Conservation (phyloP, 2,329 filamentous ascomycete species). For the Intubia oerlemansii region DNA sequence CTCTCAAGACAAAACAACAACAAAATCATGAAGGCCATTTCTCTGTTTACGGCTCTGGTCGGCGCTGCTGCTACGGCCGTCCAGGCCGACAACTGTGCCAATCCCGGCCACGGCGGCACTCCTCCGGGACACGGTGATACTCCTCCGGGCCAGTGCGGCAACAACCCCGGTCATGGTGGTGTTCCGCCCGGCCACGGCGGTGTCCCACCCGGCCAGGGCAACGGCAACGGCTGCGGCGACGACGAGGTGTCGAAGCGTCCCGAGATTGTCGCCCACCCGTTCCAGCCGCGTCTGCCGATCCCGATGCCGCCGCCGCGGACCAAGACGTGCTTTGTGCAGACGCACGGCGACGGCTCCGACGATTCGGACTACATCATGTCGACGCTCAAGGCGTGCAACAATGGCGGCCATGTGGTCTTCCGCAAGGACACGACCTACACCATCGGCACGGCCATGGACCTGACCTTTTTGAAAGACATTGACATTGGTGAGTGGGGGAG, state of each 20-base stretch:
- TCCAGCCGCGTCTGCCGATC: conserved; percentile 10
- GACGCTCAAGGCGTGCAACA: conserved; percentile 35
- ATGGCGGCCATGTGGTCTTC: conserved; percentile 37
- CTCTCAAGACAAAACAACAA: not conserved
- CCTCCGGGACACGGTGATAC: too few species aligned
- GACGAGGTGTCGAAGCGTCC: conserved; percentile 7
- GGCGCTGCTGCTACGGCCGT: conserved; percentile 1
- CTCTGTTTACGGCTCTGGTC: not conserved
- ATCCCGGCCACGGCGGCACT: not conserved
- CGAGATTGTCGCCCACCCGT: conserved; percentile 7
- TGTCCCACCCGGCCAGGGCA: too few species aligned
- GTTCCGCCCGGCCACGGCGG: too few species aligned
- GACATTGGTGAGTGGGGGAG: too few species aligned
- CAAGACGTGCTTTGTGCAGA: conserved; percentile 33
- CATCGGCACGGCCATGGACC: conserved; percentile 31
- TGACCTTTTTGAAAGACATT: conserved; percentile 32
- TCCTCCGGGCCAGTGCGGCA: too few species aligned
- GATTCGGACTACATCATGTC: conserved; percentile 24
- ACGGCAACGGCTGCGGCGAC: conserved; percentile 2
- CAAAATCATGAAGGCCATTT: conserved; percentile 1
- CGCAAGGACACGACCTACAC: conserved; percentile 24
- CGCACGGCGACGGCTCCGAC: conserved; percentile 20
- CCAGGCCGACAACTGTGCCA: not conserved
- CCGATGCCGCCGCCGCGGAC: conserved; percentile 10
- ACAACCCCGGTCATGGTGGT: too few species aligned